A percentile compares a stretch with the other conserved stretches of the same genome.
These are phyloP conservation scores for Eleusine indica DNA, from an alignment of 176 grass and related monocot genomes.

Conservation along the genomic window DNA sequence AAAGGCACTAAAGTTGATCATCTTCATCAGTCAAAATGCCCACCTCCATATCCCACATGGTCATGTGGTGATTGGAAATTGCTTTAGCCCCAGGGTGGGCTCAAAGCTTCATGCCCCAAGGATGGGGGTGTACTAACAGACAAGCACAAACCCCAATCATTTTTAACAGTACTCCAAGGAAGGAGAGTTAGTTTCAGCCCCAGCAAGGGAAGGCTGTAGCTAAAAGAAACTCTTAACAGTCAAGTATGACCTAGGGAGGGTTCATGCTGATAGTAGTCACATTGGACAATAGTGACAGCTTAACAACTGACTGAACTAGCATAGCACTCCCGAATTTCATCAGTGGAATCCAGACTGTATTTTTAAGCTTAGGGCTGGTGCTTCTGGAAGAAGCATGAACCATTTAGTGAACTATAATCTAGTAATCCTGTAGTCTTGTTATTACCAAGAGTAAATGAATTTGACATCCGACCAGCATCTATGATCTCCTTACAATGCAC, in stretches of 20 bases:
- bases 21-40: slow-evolving; percentile 48
- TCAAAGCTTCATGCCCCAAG: slow-evolving; percentile 67
- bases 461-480: slow-evolving; percentile 44
- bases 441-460: slow-evolving; percentile 50
- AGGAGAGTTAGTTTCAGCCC: slow-evolving; percentile 53
- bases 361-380: slow-evolving; percentile 43
- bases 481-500: slow-evolving; percentile 32
- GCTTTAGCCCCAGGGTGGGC: slow-evolving; percentile 87
- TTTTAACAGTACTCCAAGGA: slow-evolving; percentile 67
- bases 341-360: slow-evolving; percentile 55
- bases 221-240: slow-evolving; percentile 55
- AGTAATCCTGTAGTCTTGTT: slow-evolving; percentile 23
- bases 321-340: slow-evolving; percentile 42
- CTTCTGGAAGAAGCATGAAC: slow-evolving; percentile 55
- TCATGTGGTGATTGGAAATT: slow-evolving; percentile 64
- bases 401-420: slow-evolving; percentile 50
- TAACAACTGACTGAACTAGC: slow-evolving; percentile 42
- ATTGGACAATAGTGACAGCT: slow-evolving; percentile 48
- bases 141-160: slow-evolving; percentile 51
- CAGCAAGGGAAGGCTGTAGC: slow-evolving; percentile 45
- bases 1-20: slow-evolving; percentile 43
- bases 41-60: slow-evolving; percentile 55
- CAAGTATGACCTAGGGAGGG: slow-evolving; percentile 51
- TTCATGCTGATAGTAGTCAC: slow-evolving; percentile 51
- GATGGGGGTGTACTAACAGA: slow-evolving; percentile 80